These are phyloP conservation scores for Pseudomicrostroma phylloplanum DNA, from an alignment of 1,284 basidiomycete genomes.

Conservation along the genomic window DNA sequence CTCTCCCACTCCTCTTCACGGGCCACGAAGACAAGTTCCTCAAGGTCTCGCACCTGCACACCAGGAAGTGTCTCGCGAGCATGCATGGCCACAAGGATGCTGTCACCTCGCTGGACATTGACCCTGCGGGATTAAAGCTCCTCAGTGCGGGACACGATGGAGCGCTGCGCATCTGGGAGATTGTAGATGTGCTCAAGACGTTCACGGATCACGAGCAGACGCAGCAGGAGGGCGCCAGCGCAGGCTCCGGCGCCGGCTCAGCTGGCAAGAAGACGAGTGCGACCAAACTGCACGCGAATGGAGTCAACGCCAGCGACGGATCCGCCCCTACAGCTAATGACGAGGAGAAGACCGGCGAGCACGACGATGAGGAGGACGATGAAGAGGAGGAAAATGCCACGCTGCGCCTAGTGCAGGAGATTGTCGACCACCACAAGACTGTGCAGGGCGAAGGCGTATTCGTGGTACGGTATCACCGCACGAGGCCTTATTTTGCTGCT, in stretches of 20 bases:
- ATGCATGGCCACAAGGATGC: conserved; percentile 86
- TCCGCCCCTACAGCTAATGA: background rate
- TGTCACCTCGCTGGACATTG: conserved; percentile 82
- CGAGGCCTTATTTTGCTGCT: conserved; percentile 78
- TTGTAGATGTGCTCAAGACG: background rate
- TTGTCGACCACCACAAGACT: conserved; percentile 71
- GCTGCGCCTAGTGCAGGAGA: conserved; percentile 64
- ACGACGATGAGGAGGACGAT: conserved; percentile 56
- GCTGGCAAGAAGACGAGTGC: background rate
- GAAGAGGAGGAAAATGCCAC: background rate
- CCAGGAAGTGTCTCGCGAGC: conserved; percentile 76
- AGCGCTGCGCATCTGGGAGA: conserved; percentile 87
- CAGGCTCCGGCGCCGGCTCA: background rate
- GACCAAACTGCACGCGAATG: too few relatives aligned
- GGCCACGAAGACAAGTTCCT: conserved; percentile 92
- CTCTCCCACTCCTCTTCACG: conserved; percentile 76
- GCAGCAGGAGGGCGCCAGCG: conserved; percentile 1
- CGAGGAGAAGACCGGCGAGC: background rate
- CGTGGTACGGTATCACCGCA: conserved; percentile 75
- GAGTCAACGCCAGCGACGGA: background rate
- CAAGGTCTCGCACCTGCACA: conserved; percentile 75
- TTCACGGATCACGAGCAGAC: conserved; percentile 10
- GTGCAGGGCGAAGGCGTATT: conserved; percentile 85
- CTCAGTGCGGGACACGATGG: conserved; percentile 90
- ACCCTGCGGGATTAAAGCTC: conserved; percentile 75